Base-by-base conservation (phyloP, 495 filamentous ascomycete species). In the Penicillium silybi region DNA sequence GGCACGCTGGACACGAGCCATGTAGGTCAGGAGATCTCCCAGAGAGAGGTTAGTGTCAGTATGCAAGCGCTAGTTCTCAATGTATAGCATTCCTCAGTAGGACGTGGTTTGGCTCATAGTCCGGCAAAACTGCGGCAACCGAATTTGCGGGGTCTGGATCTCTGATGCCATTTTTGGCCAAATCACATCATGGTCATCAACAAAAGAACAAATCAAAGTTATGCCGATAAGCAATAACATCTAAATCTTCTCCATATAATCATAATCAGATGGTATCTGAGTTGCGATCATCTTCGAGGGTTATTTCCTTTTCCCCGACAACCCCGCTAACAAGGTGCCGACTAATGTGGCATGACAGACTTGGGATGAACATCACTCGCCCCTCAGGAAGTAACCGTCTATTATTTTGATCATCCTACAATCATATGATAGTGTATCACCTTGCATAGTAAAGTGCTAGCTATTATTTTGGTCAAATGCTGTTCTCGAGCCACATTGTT, bases 1-100 rank as follows among this genome's bases (percentile, higher is more conserved):
- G 7, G 54, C 11, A 4, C 38, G 48, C 38, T 52, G 54, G n/a
- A 42, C 43, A 20, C 44, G 53, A 16, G 44, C 48, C 54, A 57
- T 57, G 16, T 17, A 39, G 37, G 11, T 20, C 29, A 32, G 29
- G 22, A 23, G 22, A 10, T 13, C 29, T 10, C 26, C 11, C 11
- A 32, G 29, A 2, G 29, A 32, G 29, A 13, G 29, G 11, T 32
- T 11, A 32, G 8, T 13, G 29, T 11, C 10, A 32, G 3, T 32
- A 8, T 32, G 11, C 10, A 32, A 32, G 29, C 2, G 29, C 8
- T 32, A 32, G 29, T 15, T 4, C 8, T 32, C 11, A 8, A 32
- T 32, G 29, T 32, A 32, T 10, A 32, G 9, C 29, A n/a, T n/a
- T n/a, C n/a, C n/a, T n/a, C n/a, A n/a, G n/a, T n/a, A n/a, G n/a